phyloP scores from a whole-genome alignment of 176 grass and related monocot species.

The Metroxylon sagu region DNA sequence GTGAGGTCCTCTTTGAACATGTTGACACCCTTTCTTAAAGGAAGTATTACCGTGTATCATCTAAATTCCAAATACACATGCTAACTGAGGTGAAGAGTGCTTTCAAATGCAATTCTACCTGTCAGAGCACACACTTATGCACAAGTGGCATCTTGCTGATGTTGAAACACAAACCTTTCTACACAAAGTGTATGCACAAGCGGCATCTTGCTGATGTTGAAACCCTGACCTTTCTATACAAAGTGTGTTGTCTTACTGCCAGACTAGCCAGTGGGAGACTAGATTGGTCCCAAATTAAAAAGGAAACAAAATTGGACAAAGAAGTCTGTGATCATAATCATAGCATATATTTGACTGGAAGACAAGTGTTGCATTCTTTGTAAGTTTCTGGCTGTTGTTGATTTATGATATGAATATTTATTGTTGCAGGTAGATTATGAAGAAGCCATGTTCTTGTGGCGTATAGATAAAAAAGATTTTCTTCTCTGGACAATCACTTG shows the following conservation, averaged over 20 bases:
- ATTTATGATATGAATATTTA: conserved; percentile 16
- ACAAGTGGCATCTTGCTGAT: too few relatives aligned
- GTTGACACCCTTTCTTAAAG: background rate
- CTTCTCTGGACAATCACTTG: conserved; percentile 80
- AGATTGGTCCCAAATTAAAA: too few relatives aligned
- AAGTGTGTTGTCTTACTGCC: too few relatives aligned
- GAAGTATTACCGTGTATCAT: background rate
- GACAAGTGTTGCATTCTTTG: background rate
- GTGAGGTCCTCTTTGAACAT: background rate
- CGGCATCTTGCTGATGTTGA: too few relatives aligned
- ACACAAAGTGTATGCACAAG: background rate
- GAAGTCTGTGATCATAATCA: background rate
- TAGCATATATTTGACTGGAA: background rate
- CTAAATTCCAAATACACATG: background rate
- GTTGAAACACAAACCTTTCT: too few relatives aligned
- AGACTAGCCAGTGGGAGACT: too few relatives aligned
- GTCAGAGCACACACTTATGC: background rate
- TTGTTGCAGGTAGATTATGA: conserved; percentile 77
- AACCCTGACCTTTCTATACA: too few relatives aligned
- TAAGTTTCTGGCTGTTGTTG: conserved; percentile 5
- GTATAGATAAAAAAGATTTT: conserved; percentile 91
- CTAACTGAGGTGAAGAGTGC: background rate
- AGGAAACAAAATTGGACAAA: too few relatives aligned
- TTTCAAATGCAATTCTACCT: background rate
- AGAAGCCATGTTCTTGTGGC: conserved; percentile 87